Evolutionary conservation across 345 rosid genomes (phyloP), one percentile per base, ranked within the genome.

Genomic region (Arabis hirsuta): DNA sequence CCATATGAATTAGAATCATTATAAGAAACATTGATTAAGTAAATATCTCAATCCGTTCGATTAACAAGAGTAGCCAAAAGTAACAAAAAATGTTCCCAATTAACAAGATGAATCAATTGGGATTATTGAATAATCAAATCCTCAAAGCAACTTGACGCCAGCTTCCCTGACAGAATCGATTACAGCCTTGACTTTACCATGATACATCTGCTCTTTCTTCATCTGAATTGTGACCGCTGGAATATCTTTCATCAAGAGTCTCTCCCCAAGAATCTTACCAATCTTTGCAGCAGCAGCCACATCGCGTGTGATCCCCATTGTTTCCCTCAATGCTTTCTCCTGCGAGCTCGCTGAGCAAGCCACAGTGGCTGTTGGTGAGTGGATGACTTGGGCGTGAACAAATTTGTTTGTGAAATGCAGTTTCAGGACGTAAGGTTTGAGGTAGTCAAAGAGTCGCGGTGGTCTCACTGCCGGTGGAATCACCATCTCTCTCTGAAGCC

Each of bases 221-320:
- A 87, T 77, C 81, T 64, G 73, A 64, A 91, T 75, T 0, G 88
- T 16, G 32, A 95, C 81, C 20, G 96, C 97, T 12, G 96, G 96
- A 27, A 89, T 87, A 29, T 83, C 85, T 71, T 87, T 87, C 69
- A 78, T 80, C 77, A 86, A 80, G 48, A 89, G 83, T 13, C 92
- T 87, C 69, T 87, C 94, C 16, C 85, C 96, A 2, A 90, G 82
- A 41, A 90, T 69, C 76, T 89, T 93, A 69, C 97, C 96, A 29
- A 88, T 94, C 81, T 81, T 83, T 19, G 96, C 80, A 58, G 98
- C 98, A 54, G 96, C 96, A 0, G 91, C 96, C 12, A 91, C 89
- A 44, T 94, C 96, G 19, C 90, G 81, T 20, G 93, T 81, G 57
- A 81, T 72, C 12, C 55, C 90, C 83, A 84, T 80, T 76, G 81